These are phyloP conservation scores for Colletotrichum sidae DNA, from an alignment of 2,329 filamentous ascomycete genomes.

Conservation along the genomic window DNA sequence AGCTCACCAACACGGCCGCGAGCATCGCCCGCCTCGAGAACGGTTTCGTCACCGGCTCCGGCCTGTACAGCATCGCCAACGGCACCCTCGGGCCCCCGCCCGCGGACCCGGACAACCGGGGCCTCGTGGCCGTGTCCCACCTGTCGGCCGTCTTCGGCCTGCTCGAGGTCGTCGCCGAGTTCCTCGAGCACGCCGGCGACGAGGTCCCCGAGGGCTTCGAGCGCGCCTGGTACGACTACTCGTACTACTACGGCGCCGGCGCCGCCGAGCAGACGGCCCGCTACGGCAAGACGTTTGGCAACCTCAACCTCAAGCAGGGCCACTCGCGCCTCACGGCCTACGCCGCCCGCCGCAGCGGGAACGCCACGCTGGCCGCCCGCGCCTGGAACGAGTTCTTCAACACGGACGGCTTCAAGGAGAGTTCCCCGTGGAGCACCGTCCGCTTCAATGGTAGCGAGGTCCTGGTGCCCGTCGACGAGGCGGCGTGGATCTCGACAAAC, in stretches of 20 bases:
- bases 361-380: constrained; percentile 59
- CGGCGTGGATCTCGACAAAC: constrained; percentile 68
- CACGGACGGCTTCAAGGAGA: constrained; percentile 55
- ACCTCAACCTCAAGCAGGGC: constrained; percentile 61
- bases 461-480: constrained; percentile 63
- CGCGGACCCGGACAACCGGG: constrained; percentile 62
- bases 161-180: constrained; percentile 67
- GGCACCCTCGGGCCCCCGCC: constrained; percentile 64
- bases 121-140: constrained; percentile 64
- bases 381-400: constrained; percentile 67
- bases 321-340: constrained; percentile 71
- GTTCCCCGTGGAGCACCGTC: constrained; percentile 50
- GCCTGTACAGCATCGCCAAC: constrained; percentile 61
- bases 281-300: constrained; percentile 64
- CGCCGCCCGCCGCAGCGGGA: constrained; percentile 55
- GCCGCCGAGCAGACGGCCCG: constrained; percentile 61
- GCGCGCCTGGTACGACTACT: constrained; percentile 69
- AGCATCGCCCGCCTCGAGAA: constrained; percentile 67
- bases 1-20: constrained; percentile 59
- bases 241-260: constrained; percentile 65
- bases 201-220: constrained; percentile 61
- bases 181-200: constrained; percentile 60
- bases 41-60: constrained; percentile 69
- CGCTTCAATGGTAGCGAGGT: constrained; percentile 56
- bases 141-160: constrained; percentile 69